Conservation (phyloP, 306 rosid species). For the Betula pendula region DNA sequence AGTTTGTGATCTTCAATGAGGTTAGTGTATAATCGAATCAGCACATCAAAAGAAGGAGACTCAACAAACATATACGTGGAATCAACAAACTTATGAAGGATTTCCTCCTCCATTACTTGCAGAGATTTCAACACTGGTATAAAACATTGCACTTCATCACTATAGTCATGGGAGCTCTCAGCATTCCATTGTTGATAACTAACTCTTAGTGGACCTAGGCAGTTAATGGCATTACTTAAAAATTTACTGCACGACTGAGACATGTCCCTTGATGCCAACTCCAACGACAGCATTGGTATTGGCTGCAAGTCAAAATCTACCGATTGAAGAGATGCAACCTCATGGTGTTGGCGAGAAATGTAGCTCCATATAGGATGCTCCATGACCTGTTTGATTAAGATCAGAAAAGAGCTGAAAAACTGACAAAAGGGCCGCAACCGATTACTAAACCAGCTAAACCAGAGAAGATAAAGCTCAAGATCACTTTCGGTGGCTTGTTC, state of each 20-base stretch:
- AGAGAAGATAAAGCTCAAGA: slow-evolving; percentile 57
- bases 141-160: slow-evolving; percentile 31
- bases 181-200: slow-evolving; percentile 60
- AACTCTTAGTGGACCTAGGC: slow-evolving; percentile 49
- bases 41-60: slow-evolving; percentile 50
- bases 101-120: slow-evolving; percentile 58
- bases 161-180: slow-evolving; percentile 39
- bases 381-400: slow-evolving; percentile 40
- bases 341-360: slow-evolving; percentile 30
- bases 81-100: slow-evolving; percentile 52
- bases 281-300: slow-evolving; percentile 61
- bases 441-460: slow-evolving; percentile 65
- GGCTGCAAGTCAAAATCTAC: slow-evolving; percentile 43
- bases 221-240: slow-evolving; percentile 57
- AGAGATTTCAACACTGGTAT: slow-evolving; percentile 49
- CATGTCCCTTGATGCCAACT: slow-evolving; percentile 39
- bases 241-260: slow-evolving; percentile 18
- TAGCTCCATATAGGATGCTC: slow-evolving; percentile 76
- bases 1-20: slow-evolving; percentile 64
- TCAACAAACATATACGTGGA: slow-evolving; percentile 50
- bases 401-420: slow-evolving; percentile 42
- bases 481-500: slow-evolving; percentile 78
- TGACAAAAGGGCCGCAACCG: slow-evolving; percentile 57
- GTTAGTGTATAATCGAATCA: slow-evolving; percentile 46
- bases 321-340: slow-evolving; percentile 22